phyloP scores from a whole-genome alignment of 2,329 filamentous ascomycete genomes.

The Aureobasidium sp. region DNA sequence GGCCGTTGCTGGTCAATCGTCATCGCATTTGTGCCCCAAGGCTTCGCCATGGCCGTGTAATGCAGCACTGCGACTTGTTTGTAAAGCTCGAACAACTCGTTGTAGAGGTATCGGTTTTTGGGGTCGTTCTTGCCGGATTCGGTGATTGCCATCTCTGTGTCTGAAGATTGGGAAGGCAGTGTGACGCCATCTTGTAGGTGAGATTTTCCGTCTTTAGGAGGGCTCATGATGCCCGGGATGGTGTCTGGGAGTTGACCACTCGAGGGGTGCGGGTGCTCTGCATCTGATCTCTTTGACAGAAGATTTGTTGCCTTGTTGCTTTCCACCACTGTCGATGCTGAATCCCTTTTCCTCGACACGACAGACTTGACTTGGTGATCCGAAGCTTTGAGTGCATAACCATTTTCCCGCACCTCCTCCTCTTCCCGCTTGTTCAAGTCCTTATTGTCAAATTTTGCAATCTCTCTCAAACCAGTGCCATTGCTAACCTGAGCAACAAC shows the following conservation, averaged over 20 bases:
- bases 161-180: too few relatives aligned
- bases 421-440: background rate
- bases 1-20: constrained; percentile 10
- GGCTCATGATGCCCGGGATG: background rate
- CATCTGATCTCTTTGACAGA: too few relatives aligned
- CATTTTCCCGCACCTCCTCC: too few relatives aligned
- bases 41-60: constrained; percentile 23
- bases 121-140: background rate
- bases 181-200: background rate
- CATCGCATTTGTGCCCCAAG: constrained; percentile 16
- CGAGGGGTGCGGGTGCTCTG: background rate
- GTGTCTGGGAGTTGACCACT: background rate
- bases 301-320: too few relatives aligned
- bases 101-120: constrained; percentile 12
- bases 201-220: background rate
- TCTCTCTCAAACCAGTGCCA: too few relatives aligned
- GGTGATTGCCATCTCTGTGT: background rate
- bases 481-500: too few relatives aligned
- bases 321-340: too few relatives aligned
- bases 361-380: too few relatives aligned
- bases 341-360: too few relatives aligned
- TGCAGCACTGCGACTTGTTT: constrained; percentile 20
- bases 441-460: background rate
- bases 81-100: constrained; percentile 18
- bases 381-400: too few relatives aligned